Base-by-base conservation (phyloP, 495 filamentous ascomycete species). In the Ramalina peruviana region DNA sequence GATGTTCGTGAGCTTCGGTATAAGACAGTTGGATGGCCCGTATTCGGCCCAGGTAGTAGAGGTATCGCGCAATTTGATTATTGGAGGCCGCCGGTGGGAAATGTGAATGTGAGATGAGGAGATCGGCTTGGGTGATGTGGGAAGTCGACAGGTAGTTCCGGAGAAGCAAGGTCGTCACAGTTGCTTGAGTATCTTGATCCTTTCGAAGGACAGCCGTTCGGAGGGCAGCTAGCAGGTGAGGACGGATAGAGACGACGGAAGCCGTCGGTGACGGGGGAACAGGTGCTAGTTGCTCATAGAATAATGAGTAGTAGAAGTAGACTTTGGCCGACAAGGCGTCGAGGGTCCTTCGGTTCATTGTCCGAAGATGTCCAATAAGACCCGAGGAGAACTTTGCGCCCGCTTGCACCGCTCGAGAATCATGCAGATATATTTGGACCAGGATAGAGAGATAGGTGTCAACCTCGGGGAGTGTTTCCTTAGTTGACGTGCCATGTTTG, bases 301-400 rank as follows among this genome's bases (percentile, higher is more conserved):
- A 96, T 49, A 97, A 70, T 42, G 85, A 86, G 66, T 86, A 94
- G 72, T 98, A 98, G 67, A 95, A 97, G 74, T 97, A 98, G 49
- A 92, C 86, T 62, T 89, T 88, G 38, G 92, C 88, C 44, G 88
- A 86, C 26, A 98, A 79, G 40, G 88, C 85, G 61, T 98, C 92
- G 52, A 98, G 70, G 15, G 92, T 95, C 49, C 92, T 83, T 46
- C 92, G 88, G 71, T 98, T 98, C 54, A 92, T 70, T 33, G 79
- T 72, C 54, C 94, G 89, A 60, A 97, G 79, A 58, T 80, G 82
- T 60, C 88, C 84, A 47, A 88, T 82, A 39, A 96, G 72, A 53
- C 75, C 74, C 19, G 72, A 75, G 25, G 90, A 96, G 69, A 97
- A 94, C 46, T 82, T 73, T 56, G 84, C 80, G 37, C 92, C 92